These are phyloP conservation scores for Colletotrichum sp. DNA, from an alignment of 2,329 filamentous ascomycete genomes.

Conservation along the genomic window DNA sequence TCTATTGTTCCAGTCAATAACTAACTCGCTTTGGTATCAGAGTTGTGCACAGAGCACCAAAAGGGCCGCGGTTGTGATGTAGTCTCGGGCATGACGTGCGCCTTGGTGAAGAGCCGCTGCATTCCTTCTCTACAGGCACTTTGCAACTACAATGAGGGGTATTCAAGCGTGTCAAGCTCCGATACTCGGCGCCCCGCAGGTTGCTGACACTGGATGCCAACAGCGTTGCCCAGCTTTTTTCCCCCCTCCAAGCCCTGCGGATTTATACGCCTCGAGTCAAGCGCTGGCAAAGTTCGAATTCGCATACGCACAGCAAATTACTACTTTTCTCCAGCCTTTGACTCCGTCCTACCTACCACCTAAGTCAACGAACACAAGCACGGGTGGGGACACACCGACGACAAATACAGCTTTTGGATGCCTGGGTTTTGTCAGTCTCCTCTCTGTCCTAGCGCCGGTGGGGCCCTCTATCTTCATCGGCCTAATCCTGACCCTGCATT, in stretches of 20 bases:
- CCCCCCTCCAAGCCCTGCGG: not conserved
- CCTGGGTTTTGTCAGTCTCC: not conserved
- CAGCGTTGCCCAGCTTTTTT: not conserved
- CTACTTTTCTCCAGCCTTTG: not conserved
- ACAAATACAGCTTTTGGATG: not conserved
- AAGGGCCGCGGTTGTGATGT: not conserved
- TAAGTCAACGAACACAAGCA: not conserved
- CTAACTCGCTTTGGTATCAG: not conserved
- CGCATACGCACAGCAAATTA: not conserved
- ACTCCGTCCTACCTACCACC: not conserved
- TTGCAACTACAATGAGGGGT: not conserved
- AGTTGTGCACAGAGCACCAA: not conserved
- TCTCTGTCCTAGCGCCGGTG: not conserved
- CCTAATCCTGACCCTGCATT: not conserved
- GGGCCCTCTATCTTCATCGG: not conserved
- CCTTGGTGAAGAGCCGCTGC: not conserved
- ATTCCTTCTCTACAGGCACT: not conserved
- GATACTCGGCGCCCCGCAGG: not conserved
- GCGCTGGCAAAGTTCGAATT: not conserved
- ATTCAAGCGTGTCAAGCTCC: not conserved
- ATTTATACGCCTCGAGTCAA: not conserved
- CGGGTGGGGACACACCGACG: not conserved
- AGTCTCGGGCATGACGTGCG: not conserved
- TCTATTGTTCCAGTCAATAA: not conserved
- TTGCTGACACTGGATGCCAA: not conserved